Evolutionary conservation across 1,139 yeast species (phyloP), one percentile per base, ranked within the genome.

Genomic region (Waltiozyma sp.): DNA sequence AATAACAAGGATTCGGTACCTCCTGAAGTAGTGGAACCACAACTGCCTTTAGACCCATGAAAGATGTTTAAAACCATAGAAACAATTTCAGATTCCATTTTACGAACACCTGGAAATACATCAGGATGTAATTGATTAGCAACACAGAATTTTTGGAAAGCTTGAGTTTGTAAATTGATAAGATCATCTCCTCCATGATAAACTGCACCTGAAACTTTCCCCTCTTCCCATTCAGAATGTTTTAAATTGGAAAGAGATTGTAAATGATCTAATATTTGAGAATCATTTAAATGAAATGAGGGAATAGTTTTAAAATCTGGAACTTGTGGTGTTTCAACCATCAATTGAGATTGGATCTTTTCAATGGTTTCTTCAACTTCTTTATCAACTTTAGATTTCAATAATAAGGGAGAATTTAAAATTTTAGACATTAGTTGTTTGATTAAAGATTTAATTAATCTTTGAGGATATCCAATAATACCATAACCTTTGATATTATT

Each of bases 101-200:
- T 88, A 38, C 98, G 76, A 5, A 91, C 86, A 2, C 94, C 97
- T 0, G 98, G 98, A 59, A 91, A 91, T 9, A 88, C 94, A 62
- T 91, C 97, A 0, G 98, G 98, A 58, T 91, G 98, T 45, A 91
- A 69, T 62, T 91, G 98, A 63, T 91, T 91, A 4, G 96, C 88
- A 23, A 89, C 88, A 8, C 93, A 76, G 60, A 76, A 89, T 56
- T 73, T 73, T 42, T 77, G 74, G 59, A 79, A 89, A 0, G 96
- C 93, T 43, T 73, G 65, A 3, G 93, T 65, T 62, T 91, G 97
- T 40, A 91, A 65, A 33, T 72, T 65, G 39, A 85, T 69, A 45
- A 89, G 64, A 15, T 82, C 86, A 16, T 72, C 68, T 8, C 96
- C 96, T 31, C 97, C 97, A 56, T 91, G 97, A 56, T 91, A 91